Evolutionary conservation across 192 early-diverging fungal genomes (phyloP), one percentile per base, ranked within the genome.

Genomic region (Coemansia sp.): DNA sequence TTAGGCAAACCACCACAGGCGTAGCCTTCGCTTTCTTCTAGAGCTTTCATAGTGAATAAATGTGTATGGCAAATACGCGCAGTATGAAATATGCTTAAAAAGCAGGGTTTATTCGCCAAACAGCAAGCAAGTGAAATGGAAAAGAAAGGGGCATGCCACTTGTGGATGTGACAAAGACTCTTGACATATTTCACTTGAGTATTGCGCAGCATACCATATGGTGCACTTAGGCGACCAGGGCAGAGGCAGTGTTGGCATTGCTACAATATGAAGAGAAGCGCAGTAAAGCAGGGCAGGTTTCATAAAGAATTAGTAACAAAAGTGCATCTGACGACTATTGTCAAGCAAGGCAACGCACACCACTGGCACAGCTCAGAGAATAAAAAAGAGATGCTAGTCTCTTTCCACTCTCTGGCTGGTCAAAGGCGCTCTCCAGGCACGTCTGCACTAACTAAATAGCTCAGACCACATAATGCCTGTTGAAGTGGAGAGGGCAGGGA

Each of bases 171-270:
- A 20, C 18, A n/a, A 18, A 20, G 18, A 1, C 18, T 18, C 42
- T 45, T 45, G 42, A 45, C 9, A 45, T 45, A 45, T 18, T 1
- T 45, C 42, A 20, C 42, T 45, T 45, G 42, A n/a, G 9, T 20
- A 45, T 45, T 45, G 42, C 42, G 20, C 42, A 45, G 42, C n/a
- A 20, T 45, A 20, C 42, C 42, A 45, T 18, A 45, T 8, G 6
- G 42, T 45, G 65, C 43, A 71, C 74, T 93, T 93, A 93, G 53
- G 91, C 79, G 67, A 93, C 88, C 57, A 93, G 84, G 77, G 92
- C 84, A 56, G 91, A 91, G 67, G 91, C 91, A 76, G 91, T 91
- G 83, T 86, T 73, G 58, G 91, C 84, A 79, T 88, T 86, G 87
- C 90, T 92, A 77, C 84, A 67, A 53, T 14, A 0, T 24, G 50